These are phyloP conservation scores for Persicaria maculosa DNA, from an alignment of 148 eudicot species.

Conservation along the genomic window DNA sequence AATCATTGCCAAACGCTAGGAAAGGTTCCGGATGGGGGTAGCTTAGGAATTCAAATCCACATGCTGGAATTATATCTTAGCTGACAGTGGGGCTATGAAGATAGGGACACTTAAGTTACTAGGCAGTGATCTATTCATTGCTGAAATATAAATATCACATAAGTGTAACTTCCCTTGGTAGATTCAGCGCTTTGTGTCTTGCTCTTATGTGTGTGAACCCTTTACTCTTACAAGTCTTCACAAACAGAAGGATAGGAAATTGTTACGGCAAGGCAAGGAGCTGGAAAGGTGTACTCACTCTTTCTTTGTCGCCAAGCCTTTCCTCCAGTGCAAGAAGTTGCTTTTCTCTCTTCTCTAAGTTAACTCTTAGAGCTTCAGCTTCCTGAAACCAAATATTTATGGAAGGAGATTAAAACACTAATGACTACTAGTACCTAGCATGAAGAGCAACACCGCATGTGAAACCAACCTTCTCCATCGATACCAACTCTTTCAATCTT, in stretches of 20 bases:
- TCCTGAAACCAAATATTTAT: conserved; percentile 39
- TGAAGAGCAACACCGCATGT: not conserved
- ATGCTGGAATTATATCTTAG: not conserved
- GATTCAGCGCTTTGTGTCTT: too few relatives aligned
- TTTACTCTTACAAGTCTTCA: not conserved
- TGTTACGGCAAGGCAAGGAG: not conserved
- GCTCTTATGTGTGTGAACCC: too few relatives aligned
- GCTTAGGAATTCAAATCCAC: not conserved
- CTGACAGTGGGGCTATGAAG: too few relatives aligned
- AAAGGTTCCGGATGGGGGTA: not conserved
- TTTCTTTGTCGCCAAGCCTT: conserved; percentile 61
- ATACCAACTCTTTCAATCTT: conserved; percentile 40
- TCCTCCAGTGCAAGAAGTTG: conserved; percentile 49
- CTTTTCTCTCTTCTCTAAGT: conserved; percentile 57
- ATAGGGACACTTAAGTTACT: too few relatives aligned
- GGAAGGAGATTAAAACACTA: not conserved
- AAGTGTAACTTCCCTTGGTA: too few relatives aligned
- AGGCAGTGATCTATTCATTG: too few relatives aligned
- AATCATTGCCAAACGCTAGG: too few relatives aligned
- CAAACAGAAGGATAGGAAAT: not conserved
- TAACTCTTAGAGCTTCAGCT: conserved; percentile 38
- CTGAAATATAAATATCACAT: too few relatives aligned
- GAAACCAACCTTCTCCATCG: conserved; percentile 55
- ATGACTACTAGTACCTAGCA: not conserved
- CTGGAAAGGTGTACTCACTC: conserved; percentile 37